Evolutionary conservation across 139 green algal genomes (phyloP).

Genomic region (Ettlia oleoabundans): DNA sequence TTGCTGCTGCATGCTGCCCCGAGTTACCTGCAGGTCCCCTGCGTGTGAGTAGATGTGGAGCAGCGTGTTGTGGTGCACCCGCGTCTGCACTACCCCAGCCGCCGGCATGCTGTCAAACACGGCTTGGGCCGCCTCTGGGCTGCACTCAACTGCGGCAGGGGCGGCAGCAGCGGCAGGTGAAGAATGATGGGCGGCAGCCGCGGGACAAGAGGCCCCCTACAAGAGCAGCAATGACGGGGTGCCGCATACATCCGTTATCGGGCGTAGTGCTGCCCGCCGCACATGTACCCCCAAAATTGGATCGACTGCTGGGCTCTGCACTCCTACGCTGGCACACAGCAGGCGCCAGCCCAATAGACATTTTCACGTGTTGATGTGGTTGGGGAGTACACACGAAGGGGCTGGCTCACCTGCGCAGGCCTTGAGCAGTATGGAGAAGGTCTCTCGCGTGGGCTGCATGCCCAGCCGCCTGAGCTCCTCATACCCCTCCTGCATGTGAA

Average conservation of each 20-base stretch:
- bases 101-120: not conserved
- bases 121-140: not conserved
- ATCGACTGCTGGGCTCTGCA: too few relatives aligned
- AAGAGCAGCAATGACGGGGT: too few relatives aligned
- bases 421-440: not conserved
- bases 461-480: constrained; percentile 29
- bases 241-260: too few relatives aligned
- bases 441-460: constrained; percentile 12
- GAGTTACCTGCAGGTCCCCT: constrained; percentile 6
- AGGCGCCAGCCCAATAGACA: too few relatives aligned
- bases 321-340: too few relatives aligned
- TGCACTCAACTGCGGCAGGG: not conserved
- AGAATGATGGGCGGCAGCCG: too few relatives aligned
- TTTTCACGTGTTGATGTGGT: too few relatives aligned
- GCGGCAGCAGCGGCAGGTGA: not conserved
- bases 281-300: too few relatives aligned
- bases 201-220: too few relatives aligned
- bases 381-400: too few relatives aligned
- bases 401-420: not conserved
- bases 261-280: too few relatives aligned
- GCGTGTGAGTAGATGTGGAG: not conserved
- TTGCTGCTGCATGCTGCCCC: too few relatives aligned
- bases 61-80: constrained; percentile 16
- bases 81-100: not conserved
- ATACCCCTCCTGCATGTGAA: constrained; percentile 14